Conservation (phyloP, 208 protist species). For the Acanthamoeba healyi region DNA sequence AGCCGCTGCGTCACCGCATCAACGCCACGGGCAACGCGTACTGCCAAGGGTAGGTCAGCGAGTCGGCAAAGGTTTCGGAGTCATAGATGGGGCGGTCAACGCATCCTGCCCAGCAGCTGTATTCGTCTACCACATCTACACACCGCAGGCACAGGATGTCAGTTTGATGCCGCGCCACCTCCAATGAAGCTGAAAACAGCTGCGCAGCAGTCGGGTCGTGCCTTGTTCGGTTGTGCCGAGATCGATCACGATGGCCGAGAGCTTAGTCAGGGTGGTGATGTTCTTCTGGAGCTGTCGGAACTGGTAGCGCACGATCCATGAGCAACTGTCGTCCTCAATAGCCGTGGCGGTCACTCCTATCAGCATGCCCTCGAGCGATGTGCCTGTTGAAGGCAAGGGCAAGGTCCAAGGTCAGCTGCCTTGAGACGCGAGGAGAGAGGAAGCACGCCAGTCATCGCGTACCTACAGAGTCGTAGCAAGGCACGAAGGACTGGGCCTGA, state of each 20-base stretch:
- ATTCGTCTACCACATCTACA: background rate
- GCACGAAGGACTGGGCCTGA: background rate
- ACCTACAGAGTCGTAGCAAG: background rate
- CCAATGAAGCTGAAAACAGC: background rate
- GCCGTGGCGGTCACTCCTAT: background rate
- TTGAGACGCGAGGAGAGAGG: background rate
- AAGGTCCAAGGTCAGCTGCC: background rate
- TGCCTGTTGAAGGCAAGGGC: background rate
- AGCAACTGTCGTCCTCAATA: background rate
- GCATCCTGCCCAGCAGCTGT: slow-evolving; percentile 5
- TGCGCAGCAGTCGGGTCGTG: background rate
- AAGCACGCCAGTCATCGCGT: too few species aligned
- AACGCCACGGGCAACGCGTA: too few species aligned
- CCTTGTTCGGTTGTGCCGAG: background rate
- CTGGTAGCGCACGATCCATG: background rate
- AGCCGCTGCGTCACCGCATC: too few species aligned
- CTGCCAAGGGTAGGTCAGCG: background rate
- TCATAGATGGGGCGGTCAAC: background rate
- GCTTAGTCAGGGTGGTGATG: background rate
- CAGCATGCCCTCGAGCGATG: background rate
- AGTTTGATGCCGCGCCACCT: too few species aligned
- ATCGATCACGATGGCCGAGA: background rate
- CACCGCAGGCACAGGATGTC: too few species aligned
- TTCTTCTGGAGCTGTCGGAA: background rate
- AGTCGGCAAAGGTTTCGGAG: background rate